Evolutionary conservation across 257 asterid species (phyloP).

Genomic region (Anisodus tanguticus): DNA sequence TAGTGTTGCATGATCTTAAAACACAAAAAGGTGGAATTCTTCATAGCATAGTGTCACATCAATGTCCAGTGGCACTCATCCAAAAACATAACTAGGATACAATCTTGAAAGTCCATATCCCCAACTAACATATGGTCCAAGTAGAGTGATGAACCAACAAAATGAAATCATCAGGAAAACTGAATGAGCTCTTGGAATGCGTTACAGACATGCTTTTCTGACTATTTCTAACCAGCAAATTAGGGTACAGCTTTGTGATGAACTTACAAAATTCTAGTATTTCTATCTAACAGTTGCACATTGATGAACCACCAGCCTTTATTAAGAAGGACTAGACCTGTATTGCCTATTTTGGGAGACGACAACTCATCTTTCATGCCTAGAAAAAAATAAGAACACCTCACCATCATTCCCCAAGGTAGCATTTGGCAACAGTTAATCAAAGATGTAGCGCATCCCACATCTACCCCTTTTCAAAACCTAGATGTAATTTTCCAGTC

Average conservation of each 20-base stretch:
- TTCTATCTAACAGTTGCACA: conserved; percentile 21
- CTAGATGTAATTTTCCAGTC: conserved; percentile 18
- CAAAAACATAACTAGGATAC: neutral
- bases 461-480: neutral
- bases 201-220: neutral
- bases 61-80: neutral
- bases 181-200: conserved; percentile 19
- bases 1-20: conserved; percentile 1
- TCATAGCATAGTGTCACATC: conserved; percentile 24
- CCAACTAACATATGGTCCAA: conserved; percentile 1
- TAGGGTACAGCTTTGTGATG: neutral
- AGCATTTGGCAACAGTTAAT: neutral
- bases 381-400: neutral
- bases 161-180: conserved; percentile 16
- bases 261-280: neutral
- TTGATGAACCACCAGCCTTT: conserved; percentile 20
- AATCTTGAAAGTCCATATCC: conserved; percentile 14
- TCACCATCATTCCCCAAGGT: neutral
- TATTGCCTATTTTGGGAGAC: neutral
- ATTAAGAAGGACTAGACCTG: neutral
- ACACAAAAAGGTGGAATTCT: neutral
- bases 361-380: neutral
- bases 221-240: neutral
- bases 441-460: conserved; percentile 1
- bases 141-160: conserved; percentile 10